phyloP scores from a whole-genome alignment of 2,329 filamentous ascomycete species.

The Penicillium sp. region DNA sequence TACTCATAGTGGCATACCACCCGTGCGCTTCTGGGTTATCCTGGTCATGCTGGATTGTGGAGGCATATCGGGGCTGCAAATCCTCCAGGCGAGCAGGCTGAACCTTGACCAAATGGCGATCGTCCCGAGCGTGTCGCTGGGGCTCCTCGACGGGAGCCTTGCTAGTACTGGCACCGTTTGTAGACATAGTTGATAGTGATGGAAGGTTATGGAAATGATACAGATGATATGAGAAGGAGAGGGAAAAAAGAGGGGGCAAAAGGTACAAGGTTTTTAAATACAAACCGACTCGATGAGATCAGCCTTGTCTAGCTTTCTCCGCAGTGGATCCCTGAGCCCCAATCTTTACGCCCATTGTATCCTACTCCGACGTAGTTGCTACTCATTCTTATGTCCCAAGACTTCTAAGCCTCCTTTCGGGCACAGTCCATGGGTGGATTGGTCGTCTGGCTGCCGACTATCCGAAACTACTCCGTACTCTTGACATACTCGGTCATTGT shows the following conservation, averaged over 20 bases:
- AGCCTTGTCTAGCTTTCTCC: slow-evolving; percentile 12
- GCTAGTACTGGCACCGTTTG: slow-evolving; percentile 28
- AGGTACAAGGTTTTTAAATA: slow-evolving; percentile 12
- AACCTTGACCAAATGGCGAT: slow-evolving; percentile 59
- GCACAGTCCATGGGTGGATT: neutral
- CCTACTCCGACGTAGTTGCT: neutral
- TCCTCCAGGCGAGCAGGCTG: slow-evolving; percentile 78
- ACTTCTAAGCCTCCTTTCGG: slow-evolving; percentile 5
- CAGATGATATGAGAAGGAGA: neutral
- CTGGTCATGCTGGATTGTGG: slow-evolving; percentile 55
- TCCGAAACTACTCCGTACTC: neutral
- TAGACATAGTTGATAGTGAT: slow-evolving; percentile 24
- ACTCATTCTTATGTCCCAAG: neutral
- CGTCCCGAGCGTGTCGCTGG: slow-evolving; percentile 42
- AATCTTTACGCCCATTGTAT: neutral
- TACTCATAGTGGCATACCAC: slow-evolving; percentile 88
- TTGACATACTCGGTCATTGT: neutral
- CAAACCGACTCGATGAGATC: neutral
- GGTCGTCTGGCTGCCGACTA: slow-evolving; percentile 6
- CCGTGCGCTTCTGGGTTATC: slow-evolving; percentile 68
- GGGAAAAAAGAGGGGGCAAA: neutral
- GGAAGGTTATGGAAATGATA: neutral
- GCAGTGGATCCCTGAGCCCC: slow-evolving; percentile 8
- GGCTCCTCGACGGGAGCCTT: slow-evolving; percentile 30
- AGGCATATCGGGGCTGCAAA: slow-evolving; percentile 76